Percentiles rank a stretch among this genome's conserved stretches.
These are phyloP conservation scores for Sarocladiaceae sp. DNA, from an alignment of 2,329 filamentous ascomycete species.

Conservation along the genomic window DNA sequence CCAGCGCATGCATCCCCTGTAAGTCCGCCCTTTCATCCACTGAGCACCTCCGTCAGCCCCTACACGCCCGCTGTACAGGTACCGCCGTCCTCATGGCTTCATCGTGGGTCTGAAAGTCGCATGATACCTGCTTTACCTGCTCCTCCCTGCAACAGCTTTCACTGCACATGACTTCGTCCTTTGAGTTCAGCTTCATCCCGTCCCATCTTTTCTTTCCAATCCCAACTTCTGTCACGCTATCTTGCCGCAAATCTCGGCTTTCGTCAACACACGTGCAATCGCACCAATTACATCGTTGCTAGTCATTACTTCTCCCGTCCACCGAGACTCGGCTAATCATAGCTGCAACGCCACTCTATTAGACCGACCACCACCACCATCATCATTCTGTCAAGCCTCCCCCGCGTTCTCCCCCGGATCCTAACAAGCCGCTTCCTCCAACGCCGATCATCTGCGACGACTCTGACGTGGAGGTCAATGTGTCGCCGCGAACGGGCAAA, in stretches of 20 bases:
- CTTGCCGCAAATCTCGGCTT: neutral
- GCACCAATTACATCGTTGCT: neutral
- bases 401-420: slow-evolving; percentile 37
- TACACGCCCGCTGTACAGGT: neutral
- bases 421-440: slow-evolving; percentile 55
- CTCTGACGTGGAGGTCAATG: slow-evolving; percentile 21
- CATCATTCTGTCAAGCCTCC: slow-evolving; percentile 12
- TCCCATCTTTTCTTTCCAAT: neutral
- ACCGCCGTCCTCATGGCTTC: neutral
- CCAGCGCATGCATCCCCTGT: slow-evolving; percentile 1
- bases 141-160: no score
- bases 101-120: neutral
- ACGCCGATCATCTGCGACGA: slow-evolving; percentile 39
- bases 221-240: neutral
- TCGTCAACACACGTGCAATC: neutral
- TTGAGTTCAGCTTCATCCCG: neutral
- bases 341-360: slow-evolving; percentile 3
- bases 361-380: slow-evolving; percentile 3
- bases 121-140: no score
- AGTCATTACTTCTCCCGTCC: slow-evolving; percentile 6
- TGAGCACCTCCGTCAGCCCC: neutral
- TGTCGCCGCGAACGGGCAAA: neutral
- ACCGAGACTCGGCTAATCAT: slow-evolving; percentile 6
- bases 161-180: neutral
- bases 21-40: neutral